These are phyloP conservation scores for Aspergillus hortae DNA, from an alignment of 2,329 filamentous ascomycete species.

Conservation along the genomic window DNA sequence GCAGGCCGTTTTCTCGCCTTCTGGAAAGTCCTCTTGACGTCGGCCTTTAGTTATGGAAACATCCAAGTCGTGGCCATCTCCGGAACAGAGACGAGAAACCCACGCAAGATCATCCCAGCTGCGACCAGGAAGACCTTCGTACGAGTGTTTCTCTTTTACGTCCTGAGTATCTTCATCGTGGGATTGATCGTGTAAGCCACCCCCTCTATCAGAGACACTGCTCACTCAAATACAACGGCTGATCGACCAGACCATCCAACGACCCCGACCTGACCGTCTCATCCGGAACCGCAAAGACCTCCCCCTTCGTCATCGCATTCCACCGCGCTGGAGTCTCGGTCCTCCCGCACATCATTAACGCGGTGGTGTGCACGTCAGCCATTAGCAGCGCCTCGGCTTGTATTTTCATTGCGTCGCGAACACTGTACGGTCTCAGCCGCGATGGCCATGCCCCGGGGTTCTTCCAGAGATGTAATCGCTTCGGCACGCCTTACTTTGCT, in stretches of 20 bases:
- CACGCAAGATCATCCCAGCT: constrained; percentile 52
- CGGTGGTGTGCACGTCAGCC: constrained; percentile 68
- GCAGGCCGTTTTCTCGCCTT: constrained; percentile 64
- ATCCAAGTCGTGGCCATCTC: constrained; percentile 54
- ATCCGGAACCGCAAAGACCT: constrained; percentile 29
- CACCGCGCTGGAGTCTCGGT: constrained; percentile 63
- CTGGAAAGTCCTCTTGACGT: constrained; percentile 47
- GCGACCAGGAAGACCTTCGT: constrained; percentile 54
- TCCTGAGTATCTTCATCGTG: constrained; percentile 54
- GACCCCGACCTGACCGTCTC: constrained; percentile 32
- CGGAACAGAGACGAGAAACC: constrained; percentile 54
- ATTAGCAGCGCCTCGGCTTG: constrained; percentile 68
- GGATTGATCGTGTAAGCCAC: constrained; percentile 52
- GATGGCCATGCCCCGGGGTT: constrained; percentile 52
- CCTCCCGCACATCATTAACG: constrained; percentile 71
- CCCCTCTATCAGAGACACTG: too few relatives aligned
- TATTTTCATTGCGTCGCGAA: constrained; percentile 54
- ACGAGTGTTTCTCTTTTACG: constrained; percentile 57
- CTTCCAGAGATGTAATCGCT: constrained; percentile 34
- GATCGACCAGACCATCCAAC: constrained; percentile 35
- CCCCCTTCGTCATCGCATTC: constrained; percentile 70
- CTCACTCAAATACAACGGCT: too few relatives aligned
- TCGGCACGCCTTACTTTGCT: constrained; percentile 45
- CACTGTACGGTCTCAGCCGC: constrained; percentile 47
- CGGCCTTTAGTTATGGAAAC: constrained; percentile 35